These are phyloP conservation scores for Mycena kentingensis DNA, from an alignment of 768 basidiomycete genomes.

Conservation along the genomic window DNA sequence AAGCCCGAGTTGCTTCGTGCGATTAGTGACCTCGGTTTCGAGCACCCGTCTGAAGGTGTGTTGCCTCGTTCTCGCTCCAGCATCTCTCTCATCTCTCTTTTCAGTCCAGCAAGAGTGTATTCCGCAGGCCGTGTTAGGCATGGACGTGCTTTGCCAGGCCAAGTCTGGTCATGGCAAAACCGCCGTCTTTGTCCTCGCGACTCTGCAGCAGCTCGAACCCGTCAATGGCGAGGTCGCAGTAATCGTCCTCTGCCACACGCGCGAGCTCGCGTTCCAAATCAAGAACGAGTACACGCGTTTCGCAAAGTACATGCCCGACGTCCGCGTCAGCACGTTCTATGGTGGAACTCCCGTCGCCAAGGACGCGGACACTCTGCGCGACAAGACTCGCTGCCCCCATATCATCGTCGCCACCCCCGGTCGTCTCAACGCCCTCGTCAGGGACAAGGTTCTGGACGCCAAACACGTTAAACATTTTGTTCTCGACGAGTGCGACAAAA, in stretches of 20 bases:
- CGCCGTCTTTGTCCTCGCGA: slow-evolving; percentile 97
- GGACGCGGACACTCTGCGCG: slow-evolving; percentile 90
- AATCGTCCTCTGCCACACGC: slow-evolving; percentile 97
- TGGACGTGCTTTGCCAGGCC: slow-evolving; percentile 99
- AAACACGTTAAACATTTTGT: slow-evolving; percentile 99
- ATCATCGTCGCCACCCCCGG: slow-evolving; percentile 99
- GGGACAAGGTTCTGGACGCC: slow-evolving; percentile 94
- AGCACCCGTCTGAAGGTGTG: slow-evolving; percentile 98
- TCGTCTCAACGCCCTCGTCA: slow-evolving; percentile 90
- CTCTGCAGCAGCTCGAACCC: slow-evolving; percentile 96
- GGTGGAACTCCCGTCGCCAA: slow-evolving; percentile 94
- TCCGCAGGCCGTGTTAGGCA: slow-evolving; percentile 97
- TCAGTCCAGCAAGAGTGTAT: slow-evolving; percentile 99
- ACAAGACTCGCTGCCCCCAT: slow-evolving; percentile 97
- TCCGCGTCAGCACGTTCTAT: slow-evolving; percentile 96
- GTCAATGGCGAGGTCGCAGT: slow-evolving; percentile 98
- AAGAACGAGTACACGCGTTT: slow-evolving; percentile 99
- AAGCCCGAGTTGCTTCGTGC: slow-evolving; percentile 97
- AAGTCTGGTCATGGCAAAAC: slow-evolving; percentile 99
- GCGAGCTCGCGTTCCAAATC: slow-evolving; percentile 99
- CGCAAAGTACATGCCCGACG: slow-evolving; percentile 99
- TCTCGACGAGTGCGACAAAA: slow-evolving; percentile 99
- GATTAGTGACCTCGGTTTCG: slow-evolving; percentile 99
- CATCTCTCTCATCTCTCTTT: slow-evolving; percentile 1
- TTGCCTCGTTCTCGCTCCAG: slow-evolving; percentile 6